Evolutionary conservation across 1,284 basidiomycete genomes (phyloP).

Genomic region (Ceratobasidium sp.): DNA sequence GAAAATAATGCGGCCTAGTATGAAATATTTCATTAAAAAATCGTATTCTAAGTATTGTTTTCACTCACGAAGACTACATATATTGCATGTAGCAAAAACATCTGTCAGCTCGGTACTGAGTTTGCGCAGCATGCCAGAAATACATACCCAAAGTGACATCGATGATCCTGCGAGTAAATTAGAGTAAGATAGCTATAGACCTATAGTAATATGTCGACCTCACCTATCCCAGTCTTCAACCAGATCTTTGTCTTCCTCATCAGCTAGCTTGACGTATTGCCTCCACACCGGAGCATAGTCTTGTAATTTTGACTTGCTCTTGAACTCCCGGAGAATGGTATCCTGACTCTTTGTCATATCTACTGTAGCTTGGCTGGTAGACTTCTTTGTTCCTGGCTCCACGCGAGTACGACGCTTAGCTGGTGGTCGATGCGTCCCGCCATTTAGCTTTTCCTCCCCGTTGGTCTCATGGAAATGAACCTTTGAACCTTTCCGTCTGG

Average conservation of each 20-base stretch:
- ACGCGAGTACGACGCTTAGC: too few species aligned
- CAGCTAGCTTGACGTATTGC: conserved; percentile 2
- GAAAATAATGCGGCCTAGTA: conserved; percentile 14
- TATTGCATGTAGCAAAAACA: too few species aligned
- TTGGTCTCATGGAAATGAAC: too few species aligned
- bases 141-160: conserved; percentile 8
- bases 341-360: too few species aligned
- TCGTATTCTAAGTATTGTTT: background rate
- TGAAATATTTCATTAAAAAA: background rate
- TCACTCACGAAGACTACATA: background rate
- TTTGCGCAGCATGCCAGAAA: too few species aligned
- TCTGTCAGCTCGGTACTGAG: too few species aligned
- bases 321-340: background rate
- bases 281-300: conserved; percentile 14
- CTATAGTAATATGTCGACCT: background rate
- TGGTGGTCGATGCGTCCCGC: too few species aligned
- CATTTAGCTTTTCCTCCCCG: too few species aligned
- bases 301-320: background rate
- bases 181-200: background rate
- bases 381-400: too few species aligned
- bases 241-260: conserved; percentile 3
- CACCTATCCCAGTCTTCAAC: conserved; percentile 10
- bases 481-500: too few species aligned
- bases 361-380: too few species aligned
- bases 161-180: background rate